These are phyloP conservation scores for Penicillium paneum DNA, from an alignment of 2,329 filamentous ascomycete species.

Conservation along the genomic window DNA sequence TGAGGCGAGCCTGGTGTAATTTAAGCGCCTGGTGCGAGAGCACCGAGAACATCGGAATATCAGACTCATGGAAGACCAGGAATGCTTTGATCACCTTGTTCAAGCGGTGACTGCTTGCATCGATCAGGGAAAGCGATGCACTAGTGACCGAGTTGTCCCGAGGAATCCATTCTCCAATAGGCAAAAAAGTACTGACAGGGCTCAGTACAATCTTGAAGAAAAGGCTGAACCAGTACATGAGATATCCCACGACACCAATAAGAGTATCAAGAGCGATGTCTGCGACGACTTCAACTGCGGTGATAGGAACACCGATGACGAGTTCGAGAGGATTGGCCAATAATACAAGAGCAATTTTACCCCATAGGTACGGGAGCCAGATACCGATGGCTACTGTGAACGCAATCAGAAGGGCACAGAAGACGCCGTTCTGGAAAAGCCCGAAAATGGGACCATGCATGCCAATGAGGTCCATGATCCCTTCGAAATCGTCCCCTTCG, in stretches of 20 bases:
- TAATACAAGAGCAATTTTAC: slow-evolving; percentile 76
- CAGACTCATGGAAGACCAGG: slow-evolving; percentile 49
- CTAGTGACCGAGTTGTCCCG: slow-evolving; percentile 37
- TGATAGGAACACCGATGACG: slow-evolving; percentile 65
- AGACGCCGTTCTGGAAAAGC: slow-evolving; percentile 90
- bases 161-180: slow-evolving; percentile 36
- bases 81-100: slow-evolving; percentile 39
- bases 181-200: slow-evolving; percentile 36
- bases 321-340: slow-evolving; percentile 72
- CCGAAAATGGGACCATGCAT: slow-evolving; percentile 91
- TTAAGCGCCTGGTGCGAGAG: slow-evolving; percentile 69
- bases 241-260: slow-evolving; percentile 61
- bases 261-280: slow-evolving; percentile 74
- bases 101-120: slow-evolving; percentile 41
- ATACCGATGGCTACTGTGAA: slow-evolving; percentile 81
- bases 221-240: slow-evolving; percentile 41
- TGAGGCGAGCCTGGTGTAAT: slow-evolving; percentile 56
- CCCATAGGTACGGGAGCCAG: slow-evolving; percentile 88
- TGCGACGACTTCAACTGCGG: slow-evolving; percentile 68
- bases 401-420: slow-evolving; percentile 85
- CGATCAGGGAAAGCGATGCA: slow-evolving; percentile 43
- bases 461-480: slow-evolving; percentile 90
- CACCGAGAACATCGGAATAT: slow-evolving; percentile 73
- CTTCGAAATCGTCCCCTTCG: slow-evolving; percentile 85
- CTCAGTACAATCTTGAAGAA: slow-evolving; percentile 33